Evolutionary conservation across 805 yeast genomes (phyloP), one percentile per base, ranked within the genome.

Genomic region (Metschnikowia drakensbergensis): DNA sequence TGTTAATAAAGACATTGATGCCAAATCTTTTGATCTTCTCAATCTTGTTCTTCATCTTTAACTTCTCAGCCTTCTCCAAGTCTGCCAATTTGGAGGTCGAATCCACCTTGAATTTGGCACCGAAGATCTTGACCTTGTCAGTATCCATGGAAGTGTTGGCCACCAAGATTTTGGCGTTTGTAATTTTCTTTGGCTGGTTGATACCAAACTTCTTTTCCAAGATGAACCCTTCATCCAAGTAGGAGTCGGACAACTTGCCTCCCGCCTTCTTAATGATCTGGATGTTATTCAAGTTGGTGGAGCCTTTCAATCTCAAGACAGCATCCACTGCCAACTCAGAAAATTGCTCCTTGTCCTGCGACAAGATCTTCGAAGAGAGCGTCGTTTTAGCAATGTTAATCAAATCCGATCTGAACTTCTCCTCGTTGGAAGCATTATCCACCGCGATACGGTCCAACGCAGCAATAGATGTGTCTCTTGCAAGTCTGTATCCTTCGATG

Each of bases 61-160:
- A 86, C 70, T 85, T 86, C 74, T 94, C 99, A 29, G 97, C 97
- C 63, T 86, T 82, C 71, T 91, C 97, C 58, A 91, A 78, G 59
- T 90, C 96, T 5, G 97, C 97, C 61, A 94, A 79, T 67, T 94
- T 94, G 52, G 92, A 80, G 6, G 98, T 94, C 23, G 96, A 83
- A 67, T 92, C 97, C 41, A 94, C 98, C 69, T 90, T 88, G 73
- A 94, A 91, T 67, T 94, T 91, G 51, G 99, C 97, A 54, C 99
- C 99, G 69, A 94, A 94, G 48, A 94, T 84, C 70, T 94, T 94
- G 52, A 94, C 97, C 68, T 94, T 94, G 65, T 94, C 99, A 6
- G 99, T 94, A 65, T 94, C 99, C 83, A 88, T 77, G 17, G 97
- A 83, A 4, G 99, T 94, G 70, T 94, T 94, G 13, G 99, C 96